phyloP scores from a whole-genome alignment of 169 alveolate genomes.

The Plasmodium ovale region DNA sequence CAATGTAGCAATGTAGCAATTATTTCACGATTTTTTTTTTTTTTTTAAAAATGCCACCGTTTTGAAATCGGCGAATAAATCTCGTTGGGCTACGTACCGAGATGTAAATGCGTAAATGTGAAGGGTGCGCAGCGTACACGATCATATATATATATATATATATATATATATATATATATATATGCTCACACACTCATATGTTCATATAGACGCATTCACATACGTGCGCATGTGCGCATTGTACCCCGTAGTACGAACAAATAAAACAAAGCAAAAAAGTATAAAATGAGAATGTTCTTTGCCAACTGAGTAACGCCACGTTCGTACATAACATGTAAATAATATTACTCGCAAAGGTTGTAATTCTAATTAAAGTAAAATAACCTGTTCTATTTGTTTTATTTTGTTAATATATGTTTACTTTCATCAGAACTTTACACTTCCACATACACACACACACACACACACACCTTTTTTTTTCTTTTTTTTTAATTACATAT shows the following conservation, averaged over 20 bases:
- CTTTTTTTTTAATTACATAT: conserved; percentile 26
- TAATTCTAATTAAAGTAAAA: neutral
- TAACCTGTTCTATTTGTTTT: conserved; percentile 13
- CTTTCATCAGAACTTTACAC: too few species aligned
- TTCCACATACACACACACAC: neutral
- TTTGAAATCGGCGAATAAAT: too few species aligned
- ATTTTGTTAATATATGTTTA: conserved; percentile 34
- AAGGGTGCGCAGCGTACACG: neutral
- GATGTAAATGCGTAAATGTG: too few species aligned
- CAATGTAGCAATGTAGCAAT: too few species aligned
- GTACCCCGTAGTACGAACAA: neutral
- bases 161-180: conserved; percentile 3
- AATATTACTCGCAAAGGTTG: neutral
- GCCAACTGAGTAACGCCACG: neutral
- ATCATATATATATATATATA: neutral
- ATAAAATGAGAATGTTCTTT: neutral
- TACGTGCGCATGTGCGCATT: too few species aligned
- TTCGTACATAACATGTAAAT: neutral
- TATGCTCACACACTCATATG: neutral
- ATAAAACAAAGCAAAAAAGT: neutral
- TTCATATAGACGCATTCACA: neutral
- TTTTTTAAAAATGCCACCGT: too few species aligned
- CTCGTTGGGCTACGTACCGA: too few species aligned
- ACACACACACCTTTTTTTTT: neutral
- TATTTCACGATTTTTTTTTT: too few species aligned